Evolutionary conservation across 305 asterid genomes (phyloP), one percentile per base, ranked within the genome.

Genomic region (Striga hermonthica): DNA sequence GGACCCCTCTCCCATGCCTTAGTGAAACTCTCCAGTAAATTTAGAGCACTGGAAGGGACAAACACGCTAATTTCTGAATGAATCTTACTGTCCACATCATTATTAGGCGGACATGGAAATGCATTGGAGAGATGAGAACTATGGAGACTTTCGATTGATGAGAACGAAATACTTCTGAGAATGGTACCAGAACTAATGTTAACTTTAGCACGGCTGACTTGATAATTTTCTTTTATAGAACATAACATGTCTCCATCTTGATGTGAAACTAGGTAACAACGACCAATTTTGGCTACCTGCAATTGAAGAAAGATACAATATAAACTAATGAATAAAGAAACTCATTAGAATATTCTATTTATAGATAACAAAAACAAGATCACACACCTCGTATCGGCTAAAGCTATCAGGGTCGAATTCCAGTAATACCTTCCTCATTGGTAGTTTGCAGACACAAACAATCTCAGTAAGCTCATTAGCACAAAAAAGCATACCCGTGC

Each of bases 271-370:
- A 88, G 77, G 78, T 93, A 93, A 70, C 57, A 81, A 64, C 77
- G 48, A 68, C 95, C 90, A 41, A 90, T 84, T 82, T 67, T 84
- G 76, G 90, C 40, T 11, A 80, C 81, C 99, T 93, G 95, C 77
- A 82, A 67, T 58, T 8, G 57, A 47, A 54, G 57, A n/a, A 72
- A 76, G 52, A 12, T 36, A 56, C 41, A 62, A 52, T 34, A 57
- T 56, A 60, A 70, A 56, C 59, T 13, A 37, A 53, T 34, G 57
- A 70, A 50, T 55, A 50, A 65, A 49, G 60, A 36, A 50, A 6
- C 64, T 6, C 10, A 16, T 16, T 2, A 41, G 12, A 57, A 39
- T 15, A 40, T 34, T 37, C 58, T 5, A 57, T 44, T 71, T 4
- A 50, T 40, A 62, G 64, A 66, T 14, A 53, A 60, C 15, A 62